A percentile compares a stretch with the other conserved stretches of the same genome.
Conservation (phyloP, 371 early-diverging fungal species). For the Mycotypha africana region DNA sequence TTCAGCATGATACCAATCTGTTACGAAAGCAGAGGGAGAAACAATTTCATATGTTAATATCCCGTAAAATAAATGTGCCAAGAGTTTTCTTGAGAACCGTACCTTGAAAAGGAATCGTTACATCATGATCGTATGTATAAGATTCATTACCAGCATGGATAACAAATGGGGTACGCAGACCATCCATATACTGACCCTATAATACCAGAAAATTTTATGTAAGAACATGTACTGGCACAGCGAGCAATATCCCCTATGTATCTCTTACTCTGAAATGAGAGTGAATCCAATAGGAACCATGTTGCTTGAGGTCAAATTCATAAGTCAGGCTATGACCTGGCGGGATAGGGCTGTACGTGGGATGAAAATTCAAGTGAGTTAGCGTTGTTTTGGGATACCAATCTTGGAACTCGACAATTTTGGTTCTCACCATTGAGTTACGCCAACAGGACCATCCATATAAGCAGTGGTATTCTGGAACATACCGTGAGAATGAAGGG, state of each 20-base stretch:
- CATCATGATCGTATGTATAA: slow-evolving; percentile 68
- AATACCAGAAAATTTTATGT: too few species aligned
- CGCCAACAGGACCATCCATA: slow-evolving; percentile 63
- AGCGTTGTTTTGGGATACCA: too few species aligned
- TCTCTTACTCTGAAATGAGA: slow-evolving; percentile 31
- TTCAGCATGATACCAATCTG: slow-evolving; percentile 66
- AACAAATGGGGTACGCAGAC: slow-evolving; percentile 70
- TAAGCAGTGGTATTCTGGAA: slow-evolving; percentile 57
- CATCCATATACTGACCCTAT: slow-evolving; percentile 75
- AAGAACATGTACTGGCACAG: too few species aligned
- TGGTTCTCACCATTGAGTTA: slow-evolving; percentile 52
- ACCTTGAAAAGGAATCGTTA: slow-evolving; percentile 54
- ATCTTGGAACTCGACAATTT: too few species aligned
- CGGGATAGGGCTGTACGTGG: slow-evolving; percentile 19
- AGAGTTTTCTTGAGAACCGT: too few species aligned
- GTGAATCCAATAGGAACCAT: slow-evolving; percentile 28
- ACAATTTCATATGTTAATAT: too few species aligned
- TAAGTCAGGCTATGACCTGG: slow-evolving; percentile 55
- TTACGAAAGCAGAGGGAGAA: slow-evolving; percentile 1
- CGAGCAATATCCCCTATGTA: too few species aligned
- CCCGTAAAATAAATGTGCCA: too few species aligned
- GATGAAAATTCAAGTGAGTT: not conserved
- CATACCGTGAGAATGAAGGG: slow-evolving; percentile 71
- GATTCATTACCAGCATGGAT: slow-evolving; percentile 59
- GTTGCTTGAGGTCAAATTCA: slow-evolving; percentile 42